A percentile compares a stretch with the other conserved stretches of the same genome.
Evolutionary conservation across 176 grass and related monocot genomes (phyloP).

Genomic region (Avena atlantica): DNA sequence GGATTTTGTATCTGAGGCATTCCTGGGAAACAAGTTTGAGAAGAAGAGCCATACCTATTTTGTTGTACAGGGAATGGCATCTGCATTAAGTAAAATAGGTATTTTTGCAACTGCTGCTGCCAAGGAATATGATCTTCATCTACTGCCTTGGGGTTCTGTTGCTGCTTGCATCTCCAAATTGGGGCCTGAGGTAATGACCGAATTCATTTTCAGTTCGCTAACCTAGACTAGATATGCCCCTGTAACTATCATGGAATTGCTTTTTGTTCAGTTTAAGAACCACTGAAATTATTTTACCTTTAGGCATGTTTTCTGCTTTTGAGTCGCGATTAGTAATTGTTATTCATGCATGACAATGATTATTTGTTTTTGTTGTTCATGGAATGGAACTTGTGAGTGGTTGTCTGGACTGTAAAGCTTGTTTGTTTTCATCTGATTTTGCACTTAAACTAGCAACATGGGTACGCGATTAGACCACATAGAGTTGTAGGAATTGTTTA

Average conservation of each 20-base stretch:
- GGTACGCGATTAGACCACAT: neutral
- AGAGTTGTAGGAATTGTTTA: conserved; percentile 6
- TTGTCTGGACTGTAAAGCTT: conserved; percentile 7
- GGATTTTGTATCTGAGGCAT: conserved; percentile 78
- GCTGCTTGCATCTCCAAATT: conserved; percentile 83
- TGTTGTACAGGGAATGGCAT: conserved; percentile 82
- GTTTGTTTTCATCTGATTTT: conserved; percentile 37
- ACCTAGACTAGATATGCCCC: neutral
- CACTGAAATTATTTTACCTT: neutral
- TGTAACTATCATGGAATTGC: neutral
- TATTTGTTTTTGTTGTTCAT: conserved; percentile 15
- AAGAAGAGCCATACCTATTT: conserved; percentile 76
- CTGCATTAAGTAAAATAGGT: conserved; percentile 83
- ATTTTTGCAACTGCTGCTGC: conserved; percentile 73
- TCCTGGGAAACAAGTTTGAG: conserved; percentile 55
- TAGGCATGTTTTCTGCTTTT: conserved; percentile 5
- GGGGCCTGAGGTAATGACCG: conserved; percentile 59
- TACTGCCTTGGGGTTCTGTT: conserved; percentile 97
- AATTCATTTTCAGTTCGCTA: conserved; percentile 25
- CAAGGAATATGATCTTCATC: conserved; percentile 91
- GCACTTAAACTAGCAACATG: neutral
- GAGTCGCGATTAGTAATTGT: neutral
- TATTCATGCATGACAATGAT: conserved; percentile 29
- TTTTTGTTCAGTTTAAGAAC: neutral
- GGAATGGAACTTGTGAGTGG: conserved; percentile 19